Percentiles rank a stretch among this genome's conserved stretches.
These are phyloP conservation scores for Amylostereum areolatum DNA, from an alignment of 1,284 basidiomycete genomes.

Conservation along the genomic window DNA sequence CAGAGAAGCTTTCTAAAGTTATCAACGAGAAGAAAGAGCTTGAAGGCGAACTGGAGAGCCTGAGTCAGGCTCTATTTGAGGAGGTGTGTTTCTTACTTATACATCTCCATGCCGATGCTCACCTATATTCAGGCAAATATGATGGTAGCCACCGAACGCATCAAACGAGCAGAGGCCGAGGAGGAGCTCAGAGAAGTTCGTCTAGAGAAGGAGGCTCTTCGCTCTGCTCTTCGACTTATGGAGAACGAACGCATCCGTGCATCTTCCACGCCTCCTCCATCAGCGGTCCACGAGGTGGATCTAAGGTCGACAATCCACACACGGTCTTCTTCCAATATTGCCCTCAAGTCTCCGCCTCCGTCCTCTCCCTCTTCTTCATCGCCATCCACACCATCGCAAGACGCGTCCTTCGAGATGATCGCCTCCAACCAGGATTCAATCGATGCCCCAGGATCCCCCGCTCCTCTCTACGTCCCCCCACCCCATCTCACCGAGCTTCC, in stretches of 20 bases:
- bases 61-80: slow-evolving; percentile 85
- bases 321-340: slow-evolving; percentile 9
- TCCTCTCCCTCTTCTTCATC: not conserved
- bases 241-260: slow-evolving; percentile 41
- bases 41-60: slow-evolving; percentile 76
- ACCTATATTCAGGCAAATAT: slow-evolving; percentile 68
- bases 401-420: not conserved
- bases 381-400: not conserved
- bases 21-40: slow-evolving; percentile 65
- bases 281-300: slow-evolving; percentile 1
- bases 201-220: slow-evolving; percentile 71
- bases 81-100: slow-evolving; percentile 47
- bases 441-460: slow-evolving; percentile 8
- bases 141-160: slow-evolving; percentile 84
- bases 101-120: slow-evolving; percentile 1
- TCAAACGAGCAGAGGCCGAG: slow-evolving; percentile 67
- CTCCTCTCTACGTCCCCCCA: slow-evolving; percentile 12
- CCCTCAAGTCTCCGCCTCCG: slow-evolving; percentile 7
- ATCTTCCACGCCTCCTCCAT: slow-evolving; percentile 3
- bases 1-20: slow-evolving; percentile 44
- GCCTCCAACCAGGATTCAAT: not conserved
- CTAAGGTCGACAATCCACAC: not conserved
- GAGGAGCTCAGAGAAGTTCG: slow-evolving; percentile 67
- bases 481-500: slow-evolving; percentile 6
- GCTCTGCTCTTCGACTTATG: slow-evolving; percentile 66